phyloP scores from a whole-genome alignment of 495 filamentous ascomycete species.

The Parathielavia hyrcaniae region DNA sequence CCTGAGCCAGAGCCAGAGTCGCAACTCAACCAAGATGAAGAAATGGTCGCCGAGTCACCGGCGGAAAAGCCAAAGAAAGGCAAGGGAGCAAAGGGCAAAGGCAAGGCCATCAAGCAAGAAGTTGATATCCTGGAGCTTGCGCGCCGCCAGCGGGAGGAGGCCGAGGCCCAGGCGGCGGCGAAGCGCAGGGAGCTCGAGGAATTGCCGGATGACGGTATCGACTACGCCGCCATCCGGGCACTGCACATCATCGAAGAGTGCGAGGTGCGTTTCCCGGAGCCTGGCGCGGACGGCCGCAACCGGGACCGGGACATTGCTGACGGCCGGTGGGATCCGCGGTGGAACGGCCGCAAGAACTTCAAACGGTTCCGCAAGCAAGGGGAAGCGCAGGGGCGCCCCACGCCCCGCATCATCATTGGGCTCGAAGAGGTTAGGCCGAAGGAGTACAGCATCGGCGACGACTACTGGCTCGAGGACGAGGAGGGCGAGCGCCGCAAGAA shows the following conservation, averaged over 20 bases:
- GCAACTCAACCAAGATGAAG: constrained; percentile 15
- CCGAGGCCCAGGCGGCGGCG: constrained; percentile 53
- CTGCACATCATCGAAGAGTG: constrained; percentile 78
- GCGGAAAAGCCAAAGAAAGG: constrained; percentile 17
- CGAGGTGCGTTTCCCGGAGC: constrained; percentile 47
- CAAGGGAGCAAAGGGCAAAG: constrained; percentile 37
- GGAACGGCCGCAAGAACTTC: constrained; percentile 97
- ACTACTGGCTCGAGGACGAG: constrained; percentile 63
- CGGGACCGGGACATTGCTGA: constrained; percentile 45
- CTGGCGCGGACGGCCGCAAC: constrained; percentile 17
- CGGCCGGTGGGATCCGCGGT: constrained; percentile 77
- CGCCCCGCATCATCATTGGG: constrained; percentile 60
- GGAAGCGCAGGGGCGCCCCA: constrained; percentile 41
- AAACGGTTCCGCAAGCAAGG: constrained; percentile 75
- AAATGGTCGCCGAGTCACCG: constrained; percentile 18
- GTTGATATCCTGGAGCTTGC: constrained; percentile 65
- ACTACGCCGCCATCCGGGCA: constrained; percentile 64
- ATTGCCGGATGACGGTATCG: constrained; percentile 50
- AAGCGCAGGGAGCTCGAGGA: constrained; percentile 55
- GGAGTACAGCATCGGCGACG: constrained; percentile 77
- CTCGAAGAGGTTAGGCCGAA: constrained; percentile 75
- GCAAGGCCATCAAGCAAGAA: constrained; percentile 49
- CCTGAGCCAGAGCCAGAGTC: constrained; percentile 18
- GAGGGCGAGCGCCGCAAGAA: constrained; percentile 25
- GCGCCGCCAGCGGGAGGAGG: constrained; percentile 60